Conservation (phyloP, 164 flowering plant species). For the Saururus chinensis region DNA sequence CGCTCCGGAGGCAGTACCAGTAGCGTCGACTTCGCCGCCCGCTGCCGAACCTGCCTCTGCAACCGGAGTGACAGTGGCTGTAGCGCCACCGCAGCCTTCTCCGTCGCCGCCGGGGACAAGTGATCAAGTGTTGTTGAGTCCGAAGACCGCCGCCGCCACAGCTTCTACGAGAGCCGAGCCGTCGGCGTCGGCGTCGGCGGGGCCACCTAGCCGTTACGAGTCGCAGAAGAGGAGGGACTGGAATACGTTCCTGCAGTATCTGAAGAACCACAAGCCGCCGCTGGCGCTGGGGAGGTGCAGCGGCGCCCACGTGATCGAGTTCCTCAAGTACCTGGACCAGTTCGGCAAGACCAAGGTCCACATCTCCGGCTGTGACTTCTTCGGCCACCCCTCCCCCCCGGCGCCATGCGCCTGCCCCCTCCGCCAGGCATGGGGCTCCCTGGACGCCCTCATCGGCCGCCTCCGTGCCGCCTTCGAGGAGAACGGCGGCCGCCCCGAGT, state of each 20-base stretch:
- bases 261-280: slow-evolving; percentile 71
- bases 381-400: slow-evolving; percentile 65
- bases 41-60: neutral
- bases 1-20: neutral
- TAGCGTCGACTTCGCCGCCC: neutral
- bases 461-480: slow-evolving; percentile 78
- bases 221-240: slow-evolving; percentile 73
- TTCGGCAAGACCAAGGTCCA: slow-evolving; percentile 82
- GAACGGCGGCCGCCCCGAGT: slow-evolving; percentile 67
- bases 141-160: neutral
- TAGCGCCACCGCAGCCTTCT: neutral
- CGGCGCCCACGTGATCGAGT: slow-evolving; percentile 71
- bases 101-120: neutral
- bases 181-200: slow-evolving; percentile 16
- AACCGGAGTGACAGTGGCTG: neutral
- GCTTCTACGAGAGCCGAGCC: slow-evolving; percentile 13
- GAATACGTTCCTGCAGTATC: slow-evolving; percentile 76
- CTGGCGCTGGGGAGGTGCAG: slow-evolving; percentile 66
- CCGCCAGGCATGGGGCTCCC: slow-evolving; percentile 87
- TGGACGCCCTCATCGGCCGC: slow-evolving; percentile 73
- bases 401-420: slow-evolving; percentile 82
- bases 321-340: slow-evolving; percentile 72
- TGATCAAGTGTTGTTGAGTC: too few relatives aligned
- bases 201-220: slow-evolving; percentile 57
- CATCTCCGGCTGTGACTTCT: slow-evolving; percentile 62